Percentiles rank a stretch among this genome's conserved stretches.
phyloP scores from a whole-genome alignment of 257 asterid species.

The Lycium ferocissimum region DNA sequence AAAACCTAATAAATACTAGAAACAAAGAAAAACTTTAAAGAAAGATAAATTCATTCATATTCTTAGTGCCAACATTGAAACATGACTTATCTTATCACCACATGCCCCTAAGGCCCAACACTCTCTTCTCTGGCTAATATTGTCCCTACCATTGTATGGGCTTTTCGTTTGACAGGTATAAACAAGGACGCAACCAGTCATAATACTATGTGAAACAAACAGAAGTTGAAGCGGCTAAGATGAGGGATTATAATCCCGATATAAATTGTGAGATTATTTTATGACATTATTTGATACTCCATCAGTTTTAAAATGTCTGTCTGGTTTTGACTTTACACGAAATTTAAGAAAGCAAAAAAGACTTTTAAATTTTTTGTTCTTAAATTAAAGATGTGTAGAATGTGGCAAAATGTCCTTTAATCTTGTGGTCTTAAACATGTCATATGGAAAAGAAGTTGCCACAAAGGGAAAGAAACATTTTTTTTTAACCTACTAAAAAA shows the following conservation, averaged over 20 bases:
- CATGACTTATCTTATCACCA: constrained; percentile 20
- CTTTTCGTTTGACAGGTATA: background rate
- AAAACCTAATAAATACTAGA: background rate
- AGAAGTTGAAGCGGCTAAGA: background rate
- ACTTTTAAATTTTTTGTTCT: no score
- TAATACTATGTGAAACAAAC: background rate
- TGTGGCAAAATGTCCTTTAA: no score
- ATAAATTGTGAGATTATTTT: no score
- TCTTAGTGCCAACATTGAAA: background rate
- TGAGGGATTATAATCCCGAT: background rate
- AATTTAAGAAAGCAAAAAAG: no score
- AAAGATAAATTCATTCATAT: background rate
- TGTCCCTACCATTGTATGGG: constrained; percentile 9
- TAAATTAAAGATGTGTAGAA: no score
- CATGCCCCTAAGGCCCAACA: background rate
- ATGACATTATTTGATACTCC: no score
- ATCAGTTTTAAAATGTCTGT: no score
- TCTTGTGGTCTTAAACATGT: no score
- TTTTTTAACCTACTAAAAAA: no score
- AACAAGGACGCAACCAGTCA: background rate
- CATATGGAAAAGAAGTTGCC: no score
- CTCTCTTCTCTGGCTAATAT: background rate
- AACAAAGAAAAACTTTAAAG: background rate
- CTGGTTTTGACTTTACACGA: no score
- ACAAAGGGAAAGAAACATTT: no score